phyloP scores from a whole-genome alignment of 1,284 basidiomycete genomes.

The Sanguinoderma infundibulare region DNA sequence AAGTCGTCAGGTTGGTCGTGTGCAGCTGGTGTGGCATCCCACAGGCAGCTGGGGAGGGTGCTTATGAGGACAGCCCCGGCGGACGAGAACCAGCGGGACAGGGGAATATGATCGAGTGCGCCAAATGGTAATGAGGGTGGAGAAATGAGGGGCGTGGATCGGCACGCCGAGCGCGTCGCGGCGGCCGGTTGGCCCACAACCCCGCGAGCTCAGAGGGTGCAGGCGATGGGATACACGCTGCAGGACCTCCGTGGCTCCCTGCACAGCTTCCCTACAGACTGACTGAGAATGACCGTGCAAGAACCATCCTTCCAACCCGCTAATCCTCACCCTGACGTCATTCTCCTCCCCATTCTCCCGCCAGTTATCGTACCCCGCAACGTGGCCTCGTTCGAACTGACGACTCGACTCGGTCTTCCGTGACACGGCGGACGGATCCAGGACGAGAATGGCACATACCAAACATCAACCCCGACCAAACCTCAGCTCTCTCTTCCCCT shows the following conservation, averaged over 20 bases:
- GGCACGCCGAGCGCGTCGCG: slow-evolving; percentile 14
- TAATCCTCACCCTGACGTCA: slow-evolving; percentile 24
- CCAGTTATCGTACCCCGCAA: slow-evolving; percentile 2
- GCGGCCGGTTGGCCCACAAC: background rate
- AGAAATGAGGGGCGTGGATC: slow-evolving; percentile 25
- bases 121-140: slow-evolving; percentile 23
- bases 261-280: background rate
- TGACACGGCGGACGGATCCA: background rate
- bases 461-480: too few relatives aligned
- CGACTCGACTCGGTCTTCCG: background rate
- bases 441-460: too few relatives aligned
- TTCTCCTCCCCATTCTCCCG: background rate
- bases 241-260: too few relatives aligned
- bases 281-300: slow-evolving; percentile 12
- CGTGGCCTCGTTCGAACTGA: slow-evolving; percentile 1
- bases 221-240: too few relatives aligned
- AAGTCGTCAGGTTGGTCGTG: background rate
- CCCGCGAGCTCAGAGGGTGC: background rate
- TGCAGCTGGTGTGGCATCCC: background rate
- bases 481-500: background rate
- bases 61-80: slow-evolving; percentile 14
- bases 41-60: background rate
- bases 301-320: slow-evolving; percentile 17
- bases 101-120: slow-evolving; percentile 15
- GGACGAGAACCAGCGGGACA: slow-evolving; percentile 8